Evolutionary conservation across 352 stramenopile genomes (phyloP), one percentile per base, ranked within the genome.

Genomic region (Phytophthora nicotianae): DNA sequence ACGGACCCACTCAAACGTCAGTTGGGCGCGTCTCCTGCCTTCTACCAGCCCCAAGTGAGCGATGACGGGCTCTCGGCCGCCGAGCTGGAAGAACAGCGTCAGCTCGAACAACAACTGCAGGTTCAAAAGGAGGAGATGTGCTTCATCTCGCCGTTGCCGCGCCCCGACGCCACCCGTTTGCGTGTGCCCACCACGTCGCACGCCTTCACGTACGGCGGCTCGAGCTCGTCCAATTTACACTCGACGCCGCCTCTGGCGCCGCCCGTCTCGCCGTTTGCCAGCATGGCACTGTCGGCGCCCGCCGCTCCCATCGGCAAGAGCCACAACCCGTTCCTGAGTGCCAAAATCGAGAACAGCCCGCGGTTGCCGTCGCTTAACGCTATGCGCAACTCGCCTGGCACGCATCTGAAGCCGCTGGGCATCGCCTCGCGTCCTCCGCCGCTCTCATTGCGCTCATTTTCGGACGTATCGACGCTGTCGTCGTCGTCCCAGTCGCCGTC

Each of bases 51-150:
- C n/a, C 51, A 60, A 41, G 43, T 75, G 19, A 74, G 46, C 23
- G 72, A 86, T 57, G 63, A 83, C 23, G 75, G 65, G 19, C 70
- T 81, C 47, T 76, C 76, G 9, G 71, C 74, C n/a, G 78, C 70
- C 14, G 78, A 88, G 24, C 42, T 85, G 6, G 82, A 86, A 43
- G 81, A 89, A 24, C 76, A 89, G 51, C 77, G 75, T 16, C 81
- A 88, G 49, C 75, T 92, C 14, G 79, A 86, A 57, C 79, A 90
- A 67, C 83, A 93, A 69, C 74, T 93, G 9, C 74, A 79, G 52
- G 72, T 84, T 46, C 83, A 93, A 61, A 81, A 83, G 20, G 79
- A 93, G 53, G 83, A 93, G 59, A 93, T 93, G 83, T 84, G 81
- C 65, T 89, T 92, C 35, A 72, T 84, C 19, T 76, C 77, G n/a